A percentile compares a stretch with the other conserved stretches of the same genome.
Evolutionary conservation across 805 yeast genomes (phyloP).

Genomic region (Helenozyma rhizophorensis): DNA sequence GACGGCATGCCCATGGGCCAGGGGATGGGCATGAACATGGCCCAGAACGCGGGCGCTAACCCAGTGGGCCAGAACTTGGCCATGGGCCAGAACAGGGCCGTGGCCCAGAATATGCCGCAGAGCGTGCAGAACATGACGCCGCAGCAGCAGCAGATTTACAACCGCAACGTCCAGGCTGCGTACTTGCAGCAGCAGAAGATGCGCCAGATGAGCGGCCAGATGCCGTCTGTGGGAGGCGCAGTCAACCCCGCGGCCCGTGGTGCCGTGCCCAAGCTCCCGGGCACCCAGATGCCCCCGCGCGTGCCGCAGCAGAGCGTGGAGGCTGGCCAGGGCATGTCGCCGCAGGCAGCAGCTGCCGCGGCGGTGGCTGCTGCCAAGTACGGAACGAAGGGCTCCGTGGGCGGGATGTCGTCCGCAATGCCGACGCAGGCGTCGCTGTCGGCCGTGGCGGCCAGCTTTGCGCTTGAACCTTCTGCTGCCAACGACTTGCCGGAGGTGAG

Average conservation of each 20-base stretch:
- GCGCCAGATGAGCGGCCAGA: slow-evolving; percentile 1
- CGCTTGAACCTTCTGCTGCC: not conserved
- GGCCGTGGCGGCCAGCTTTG: slow-evolving; percentile 1
- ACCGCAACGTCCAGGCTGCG: slow-evolving; percentile 1
- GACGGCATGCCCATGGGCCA: too few species aligned
- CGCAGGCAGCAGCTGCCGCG: slow-evolving; percentile 4
- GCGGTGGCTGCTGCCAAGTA: slow-evolving; percentile 3
- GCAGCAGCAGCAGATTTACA: slow-evolving; percentile 16
- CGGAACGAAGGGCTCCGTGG: not conserved
- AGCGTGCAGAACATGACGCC: not conserved
- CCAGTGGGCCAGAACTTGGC: too few species aligned
- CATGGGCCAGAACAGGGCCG: slow-evolving; percentile 1
- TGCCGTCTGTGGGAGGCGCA: not conserved
- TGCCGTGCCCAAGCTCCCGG: not conserved
- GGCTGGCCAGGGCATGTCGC: not conserved
- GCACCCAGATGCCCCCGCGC: slow-evolving; percentile 1
- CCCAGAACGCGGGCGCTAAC: slow-evolving; percentile 1
- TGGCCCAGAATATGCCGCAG: not conserved
- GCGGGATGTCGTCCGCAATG: not conserved
- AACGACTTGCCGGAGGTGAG: not conserved
- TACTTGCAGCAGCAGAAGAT: slow-evolving; percentile 1
- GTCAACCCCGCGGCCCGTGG: not conserved
- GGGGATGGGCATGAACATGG: not conserved
- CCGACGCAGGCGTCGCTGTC: slow-evolving; percentile 1
- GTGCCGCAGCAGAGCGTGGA: not conserved